Conservation (phyloP, 768 basidiomycete genomes). For the Harrya chromipes region DNA sequence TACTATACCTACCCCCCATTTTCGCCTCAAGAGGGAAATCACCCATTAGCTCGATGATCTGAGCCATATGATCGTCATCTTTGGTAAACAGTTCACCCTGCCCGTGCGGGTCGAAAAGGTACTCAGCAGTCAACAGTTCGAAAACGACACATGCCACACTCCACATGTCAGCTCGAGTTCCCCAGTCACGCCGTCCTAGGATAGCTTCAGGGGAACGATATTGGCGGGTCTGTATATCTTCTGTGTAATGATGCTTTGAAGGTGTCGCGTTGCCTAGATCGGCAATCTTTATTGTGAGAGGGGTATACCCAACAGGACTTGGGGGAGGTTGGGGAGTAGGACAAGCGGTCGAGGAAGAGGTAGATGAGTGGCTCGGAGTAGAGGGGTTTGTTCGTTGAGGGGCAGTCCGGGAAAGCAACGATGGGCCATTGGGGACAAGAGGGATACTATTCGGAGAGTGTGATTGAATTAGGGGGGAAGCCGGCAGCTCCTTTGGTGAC, state of each 20-base stretch:
- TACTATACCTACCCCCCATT: conserved; percentile 80
- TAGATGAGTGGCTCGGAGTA: conserved; percentile 18
- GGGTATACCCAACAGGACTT: conserved; percentile 27
- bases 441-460: conserved; percentile 15
- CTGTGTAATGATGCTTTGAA: conserved; percentile 85
- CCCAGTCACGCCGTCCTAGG: conserved; percentile 84
- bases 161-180: conserved; percentile 84
- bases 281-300: conserved; percentile 87
- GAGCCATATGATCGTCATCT: conserved; percentile 95
- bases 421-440: conserved; percentile 39
- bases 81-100: conserved; percentile 81
- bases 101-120: conserved; percentile 86
- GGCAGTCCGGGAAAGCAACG: conserved; percentile 65
- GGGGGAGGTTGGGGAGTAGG: conserved; percentile 24
- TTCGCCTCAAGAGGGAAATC: conserved; percentile 71
- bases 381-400: conserved; percentile 31
- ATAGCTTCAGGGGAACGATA: conserved; percentile 96
- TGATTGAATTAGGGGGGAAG: conserved; percentile 27
- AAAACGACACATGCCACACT: conserved; percentile 89
- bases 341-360: conserved; percentile 20
- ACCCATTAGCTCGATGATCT: conserved; percentile 88
- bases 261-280: conserved; percentile 95
- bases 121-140: conserved; percentile 88
- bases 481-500: background rate
- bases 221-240: conserved; percentile 95